These are phyloP conservation scores for Microdochium bolleyi DNA, from an alignment of 2,329 filamentous ascomycete species.

Conservation along the genomic window DNA sequence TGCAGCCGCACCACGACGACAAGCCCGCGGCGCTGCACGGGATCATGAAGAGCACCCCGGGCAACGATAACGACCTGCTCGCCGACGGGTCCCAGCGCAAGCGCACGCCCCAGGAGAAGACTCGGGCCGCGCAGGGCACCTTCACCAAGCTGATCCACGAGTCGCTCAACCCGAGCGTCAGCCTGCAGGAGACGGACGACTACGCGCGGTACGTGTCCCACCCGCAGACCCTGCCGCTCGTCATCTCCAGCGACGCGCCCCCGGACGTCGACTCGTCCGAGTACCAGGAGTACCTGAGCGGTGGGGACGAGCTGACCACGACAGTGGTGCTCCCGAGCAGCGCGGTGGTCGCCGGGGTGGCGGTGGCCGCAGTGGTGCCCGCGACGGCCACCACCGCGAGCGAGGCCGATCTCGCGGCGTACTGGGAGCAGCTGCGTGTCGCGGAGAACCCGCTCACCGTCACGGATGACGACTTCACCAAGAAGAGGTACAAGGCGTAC, in stretches of 20 bases:
- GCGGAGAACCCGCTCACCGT: conserved; percentile 82
- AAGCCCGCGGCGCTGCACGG: conserved; percentile 28
- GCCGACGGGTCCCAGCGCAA: conserved; percentile 34
- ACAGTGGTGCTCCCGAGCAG: conserved; percentile 34
- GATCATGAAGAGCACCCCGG: conserved; percentile 48
- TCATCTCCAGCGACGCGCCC: conserved; percentile 61
- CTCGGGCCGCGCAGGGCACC: conserved; percentile 78
- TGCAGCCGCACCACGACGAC: conserved; percentile 38
- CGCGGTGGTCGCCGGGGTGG: conserved; percentile 13
- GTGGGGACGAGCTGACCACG: conserved; percentile 51
- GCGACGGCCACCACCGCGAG: background rate
- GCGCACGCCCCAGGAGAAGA: conserved; percentile 61
- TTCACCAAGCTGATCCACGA: conserved; percentile 79
- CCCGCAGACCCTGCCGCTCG: conserved; percentile 79
- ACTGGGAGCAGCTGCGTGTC: conserved; percentile 68
- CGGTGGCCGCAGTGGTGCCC: too few relatives aligned
- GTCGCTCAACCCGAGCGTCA: conserved; percentile 79
- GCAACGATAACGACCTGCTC: conserved; percentile 5
- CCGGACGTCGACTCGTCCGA: conserved; percentile 52
- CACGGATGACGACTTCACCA: conserved; percentile 73
- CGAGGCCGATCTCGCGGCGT: conserved; percentile 64
- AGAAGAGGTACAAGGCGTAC: conserved; percentile 97
- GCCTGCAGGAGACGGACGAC: conserved; percentile 68
- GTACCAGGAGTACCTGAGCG: conserved; percentile 71
- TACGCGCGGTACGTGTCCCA: conserved; percentile 86